A percentile compares a stretch with the other conserved stretches of the same genome.
These are phyloP conservation scores for Ambrosiella xylebori DNA, from an alignment of 2,329 filamentous ascomycete genomes.

Conservation along the genomic window DNA sequence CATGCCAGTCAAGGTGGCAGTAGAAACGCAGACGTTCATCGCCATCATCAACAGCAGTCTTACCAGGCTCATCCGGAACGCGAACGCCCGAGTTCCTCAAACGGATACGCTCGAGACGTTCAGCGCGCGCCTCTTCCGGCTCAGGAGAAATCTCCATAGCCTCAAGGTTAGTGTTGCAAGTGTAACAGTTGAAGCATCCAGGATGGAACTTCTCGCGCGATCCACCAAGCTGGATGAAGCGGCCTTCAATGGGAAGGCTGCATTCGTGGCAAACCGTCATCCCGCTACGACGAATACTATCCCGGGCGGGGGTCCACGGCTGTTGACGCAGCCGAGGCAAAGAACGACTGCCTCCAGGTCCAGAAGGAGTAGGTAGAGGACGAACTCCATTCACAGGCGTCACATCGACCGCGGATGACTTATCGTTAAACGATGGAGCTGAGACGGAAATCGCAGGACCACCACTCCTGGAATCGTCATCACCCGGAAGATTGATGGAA, in stretches of 20 bases:
- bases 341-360: constrained; percentile 15
- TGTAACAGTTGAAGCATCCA: constrained; percentile 77
- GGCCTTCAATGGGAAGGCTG: constrained; percentile 67
- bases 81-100: constrained; percentile 41
- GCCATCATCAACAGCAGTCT: constrained; percentile 52
- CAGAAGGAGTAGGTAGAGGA: constrained; percentile 32
- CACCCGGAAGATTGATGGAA: constrained; percentile 27
- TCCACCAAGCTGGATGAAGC: constrained; percentile 71
- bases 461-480: constrained; percentile 21
- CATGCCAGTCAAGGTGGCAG: constrained; percentile 98
- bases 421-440: constrained; percentile 15
- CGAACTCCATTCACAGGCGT: constrained; percentile 15
- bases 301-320: constrained; percentile 43
- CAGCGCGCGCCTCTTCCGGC: constrained; percentile 52
- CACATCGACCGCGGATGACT: constrained; percentile 16
- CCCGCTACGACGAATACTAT: constrained; percentile 26
- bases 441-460: constrained; percentile 12
- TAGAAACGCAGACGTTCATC: constrained; percentile 69
- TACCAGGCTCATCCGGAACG: constrained; percentile 43
- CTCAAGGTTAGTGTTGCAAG: constrained; percentile 76
- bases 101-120: constrained; percentile 56
- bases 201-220: constrained; percentile 68
- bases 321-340: constrained; percentile 27
- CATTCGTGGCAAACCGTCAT: constrained; percentile 71
- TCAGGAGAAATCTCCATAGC: constrained; percentile 94